phyloP scores from a whole-genome alignment of 495 filamentous ascomycete genomes.

The Penicillium daleae region DNA sequence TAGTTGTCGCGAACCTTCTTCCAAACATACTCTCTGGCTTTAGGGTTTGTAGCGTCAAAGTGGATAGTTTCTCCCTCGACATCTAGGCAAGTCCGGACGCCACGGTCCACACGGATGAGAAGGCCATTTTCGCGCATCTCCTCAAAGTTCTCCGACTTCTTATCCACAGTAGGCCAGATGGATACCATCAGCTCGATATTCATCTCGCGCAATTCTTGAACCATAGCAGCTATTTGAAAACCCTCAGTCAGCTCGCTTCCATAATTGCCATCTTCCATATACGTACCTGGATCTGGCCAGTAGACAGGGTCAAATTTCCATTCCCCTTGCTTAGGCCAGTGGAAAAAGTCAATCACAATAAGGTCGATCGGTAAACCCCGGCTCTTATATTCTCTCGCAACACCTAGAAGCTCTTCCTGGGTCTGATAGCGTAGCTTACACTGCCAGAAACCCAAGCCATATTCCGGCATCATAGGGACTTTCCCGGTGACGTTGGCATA shows the following conservation, averaged over 20 bases:
- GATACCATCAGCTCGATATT: conserved; percentile 64
- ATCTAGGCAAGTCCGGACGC: conserved; percentile 53
- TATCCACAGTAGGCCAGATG: conserved; percentile 62
- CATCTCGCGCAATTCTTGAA: conserved; percentile 53
- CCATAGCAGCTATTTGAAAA: conserved; percentile 48
- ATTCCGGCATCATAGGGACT: conserved; percentile 65
- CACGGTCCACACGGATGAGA: conserved; percentile 57
- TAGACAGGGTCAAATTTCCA: conserved; percentile 61
- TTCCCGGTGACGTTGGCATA: conserved; percentile 56
- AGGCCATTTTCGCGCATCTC: conserved; percentile 58
- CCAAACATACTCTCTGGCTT: conserved; percentile 55
- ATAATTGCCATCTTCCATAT: neutral
- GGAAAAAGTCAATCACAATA: conserved; percentile 63
- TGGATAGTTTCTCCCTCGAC: conserved; percentile 55
- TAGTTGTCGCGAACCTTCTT: conserved; percentile 55
- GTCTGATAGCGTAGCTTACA: conserved; percentile 63
- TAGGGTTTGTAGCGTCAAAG: conserved; percentile 60
- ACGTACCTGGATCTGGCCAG: conserved; percentile 58
- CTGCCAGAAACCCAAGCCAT: conserved; percentile 65
- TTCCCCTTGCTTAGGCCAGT: conserved; percentile 61
- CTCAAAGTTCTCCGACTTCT: conserved; percentile 51
- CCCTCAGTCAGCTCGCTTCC: neutral
- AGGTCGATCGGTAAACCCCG: conserved; percentile 56
- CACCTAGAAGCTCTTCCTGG: conserved; percentile 57
- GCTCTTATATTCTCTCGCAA: conserved; percentile 56